Evolutionary conservation across 2,329 filamentous ascomycete genomes (phyloP).

Genomic region (Cryphonectria carpinicola): DNA sequence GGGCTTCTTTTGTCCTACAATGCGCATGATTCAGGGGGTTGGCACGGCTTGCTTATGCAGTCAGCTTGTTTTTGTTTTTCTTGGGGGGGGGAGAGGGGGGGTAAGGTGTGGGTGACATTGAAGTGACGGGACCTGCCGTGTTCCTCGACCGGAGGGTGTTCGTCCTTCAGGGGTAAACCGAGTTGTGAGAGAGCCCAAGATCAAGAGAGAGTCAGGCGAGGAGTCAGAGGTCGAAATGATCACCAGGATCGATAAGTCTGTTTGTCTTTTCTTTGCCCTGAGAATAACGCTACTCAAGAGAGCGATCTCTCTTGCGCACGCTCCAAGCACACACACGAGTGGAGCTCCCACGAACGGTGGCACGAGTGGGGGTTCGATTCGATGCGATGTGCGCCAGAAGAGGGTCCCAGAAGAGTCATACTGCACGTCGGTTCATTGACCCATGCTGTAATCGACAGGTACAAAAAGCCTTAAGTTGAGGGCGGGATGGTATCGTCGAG

Average conservation of each 20-base stretch:
- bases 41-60: neutral
- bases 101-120: neutral
- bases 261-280: neutral
- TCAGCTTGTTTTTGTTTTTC: neutral
- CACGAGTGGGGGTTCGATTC: neutral
- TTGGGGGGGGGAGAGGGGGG: no score
- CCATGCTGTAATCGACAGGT: neutral
- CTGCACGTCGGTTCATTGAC: no score
- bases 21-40: constrained; percentile 10
- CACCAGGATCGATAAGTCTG: neutral
- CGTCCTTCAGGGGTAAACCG: neutral
- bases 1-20: neutral
- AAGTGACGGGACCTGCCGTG: constrained; percentile 1
- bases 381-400: neutral
- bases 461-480: neutral
- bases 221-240: neutral
- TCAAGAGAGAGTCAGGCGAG: neutral
- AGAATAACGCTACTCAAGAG: neutral
- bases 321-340: neutral
- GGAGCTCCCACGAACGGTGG: neutral
- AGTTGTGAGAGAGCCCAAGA: neutral
- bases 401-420: neutral
- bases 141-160: neutral
- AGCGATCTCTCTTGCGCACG: neutral
- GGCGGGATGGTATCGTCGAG: neutral